These are phyloP conservation scores for Sugiyamaella chiloensis DNA, from an alignment of 805 yeast species.

Conservation along the genomic window DNA sequence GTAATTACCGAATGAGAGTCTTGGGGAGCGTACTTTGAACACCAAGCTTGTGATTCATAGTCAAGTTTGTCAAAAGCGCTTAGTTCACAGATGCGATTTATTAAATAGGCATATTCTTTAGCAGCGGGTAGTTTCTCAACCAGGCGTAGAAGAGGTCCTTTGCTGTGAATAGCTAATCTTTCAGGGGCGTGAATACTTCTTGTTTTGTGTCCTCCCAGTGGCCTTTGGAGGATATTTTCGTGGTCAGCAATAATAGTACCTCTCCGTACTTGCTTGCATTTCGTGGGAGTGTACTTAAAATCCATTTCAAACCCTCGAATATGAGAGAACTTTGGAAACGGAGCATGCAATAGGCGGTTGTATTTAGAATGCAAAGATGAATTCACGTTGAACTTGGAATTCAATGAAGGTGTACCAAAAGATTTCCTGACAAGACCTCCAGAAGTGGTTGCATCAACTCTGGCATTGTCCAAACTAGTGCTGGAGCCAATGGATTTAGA, in stretches of 20 bases:
- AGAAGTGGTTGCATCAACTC: too few species aligned
- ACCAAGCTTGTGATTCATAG: constrained; percentile 20
- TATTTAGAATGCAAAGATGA: too few species aligned
- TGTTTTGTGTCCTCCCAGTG: background rate
- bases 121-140: background rate
- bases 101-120: constrained; percentile 5
- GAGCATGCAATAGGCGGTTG: too few species aligned
- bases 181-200: constrained; percentile 4
- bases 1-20: constrained; percentile 13
- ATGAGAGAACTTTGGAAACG: constrained; percentile 13
- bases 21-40: constrained; percentile 19
- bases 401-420: too few species aligned
- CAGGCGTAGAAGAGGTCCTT: background rate
- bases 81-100: constrained; percentile 8
- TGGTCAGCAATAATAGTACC: background rate
- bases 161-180: constrained; percentile 8
- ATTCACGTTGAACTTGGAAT: too few species aligned
- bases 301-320: constrained; percentile 2
- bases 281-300: background rate
- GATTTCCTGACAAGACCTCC: too few species aligned
- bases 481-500: too few species aligned
- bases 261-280: background rate
- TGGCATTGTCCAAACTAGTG: too few species aligned
- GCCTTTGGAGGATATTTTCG: constrained; percentile 5
- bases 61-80: constrained; percentile 21